These are phyloP conservation scores for Leishmania mexicana DNA, from an alignment of 208 protist genomes.

Conservation along the genomic window DNA sequence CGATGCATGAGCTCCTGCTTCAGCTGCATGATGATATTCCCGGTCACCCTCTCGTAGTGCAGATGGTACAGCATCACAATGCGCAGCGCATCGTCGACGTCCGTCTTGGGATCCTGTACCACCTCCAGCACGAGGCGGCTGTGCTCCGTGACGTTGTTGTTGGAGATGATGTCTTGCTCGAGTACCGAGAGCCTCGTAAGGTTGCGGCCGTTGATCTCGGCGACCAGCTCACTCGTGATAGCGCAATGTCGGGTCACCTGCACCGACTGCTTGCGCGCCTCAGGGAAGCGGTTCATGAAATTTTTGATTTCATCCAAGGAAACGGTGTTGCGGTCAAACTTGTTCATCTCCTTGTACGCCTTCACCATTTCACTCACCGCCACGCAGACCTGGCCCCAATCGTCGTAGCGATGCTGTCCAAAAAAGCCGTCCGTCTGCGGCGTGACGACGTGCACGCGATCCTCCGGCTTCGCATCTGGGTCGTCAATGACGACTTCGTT, in stretches of 20 bases:
- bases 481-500: conserved; percentile 87
- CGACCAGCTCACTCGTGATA: conserved; percentile 79
- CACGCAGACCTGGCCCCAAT: conserved; percentile 97
- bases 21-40: conserved; percentile 69
- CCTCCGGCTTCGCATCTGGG: conserved; percentile 70
- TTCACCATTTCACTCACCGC: conserved; percentile 95
- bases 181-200: conserved; percentile 81
- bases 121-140: conserved; percentile 77
- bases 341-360: conserved; percentile 93
- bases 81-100: conserved; percentile 79
- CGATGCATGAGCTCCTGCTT: conserved; percentile 68
- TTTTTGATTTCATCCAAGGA: conserved; percentile 86
- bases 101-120: conserved; percentile 83
- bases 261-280: conserved; percentile 75
- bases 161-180: conserved; percentile 85
- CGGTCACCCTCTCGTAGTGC: conserved; percentile 72
- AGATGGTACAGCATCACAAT: conserved; percentile 83
- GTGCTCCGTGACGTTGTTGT: conserved; percentile 79
- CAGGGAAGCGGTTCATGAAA: conserved; percentile 89
- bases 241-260: conserved; percentile 84
- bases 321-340: conserved; percentile 78
- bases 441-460: conserved; percentile 74
- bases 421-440: conserved; percentile 96
- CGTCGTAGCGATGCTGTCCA: conserved; percentile 93
- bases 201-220: conserved; percentile 81